phyloP scores from a whole-genome alignment of 2,329 filamentous ascomycete genomes.

The Rhinocladiella mackenziei region DNA sequence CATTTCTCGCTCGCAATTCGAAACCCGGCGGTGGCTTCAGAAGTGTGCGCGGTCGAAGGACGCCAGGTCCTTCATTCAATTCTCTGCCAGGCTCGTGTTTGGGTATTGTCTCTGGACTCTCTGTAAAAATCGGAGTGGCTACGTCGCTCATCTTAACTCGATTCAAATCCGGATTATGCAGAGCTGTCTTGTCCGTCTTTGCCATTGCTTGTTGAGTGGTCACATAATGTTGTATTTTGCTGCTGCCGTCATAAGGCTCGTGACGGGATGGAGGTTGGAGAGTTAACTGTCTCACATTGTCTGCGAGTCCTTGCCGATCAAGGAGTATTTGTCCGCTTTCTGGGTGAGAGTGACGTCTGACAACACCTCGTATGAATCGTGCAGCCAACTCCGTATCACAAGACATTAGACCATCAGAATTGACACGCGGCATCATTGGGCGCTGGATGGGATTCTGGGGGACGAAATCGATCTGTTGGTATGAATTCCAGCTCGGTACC shows the following conservation, averaged over 20 bases:
- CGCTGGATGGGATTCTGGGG: constrained; percentile 2
- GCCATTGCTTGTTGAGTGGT: constrained; percentile 25
- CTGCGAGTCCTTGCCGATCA: not conserved
- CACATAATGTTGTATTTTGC: constrained; percentile 28
- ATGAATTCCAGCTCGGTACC: not conserved
- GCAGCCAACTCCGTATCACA: not conserved
- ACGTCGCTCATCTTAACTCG: constrained; percentile 9
- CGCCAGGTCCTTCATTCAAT: not conserved
- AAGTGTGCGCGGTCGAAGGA: not conserved
- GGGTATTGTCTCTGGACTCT: constrained; percentile 1
- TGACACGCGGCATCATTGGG: constrained; percentile 7
- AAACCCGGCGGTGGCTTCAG: constrained; percentile 16
- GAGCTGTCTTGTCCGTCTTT: constrained; percentile 28
- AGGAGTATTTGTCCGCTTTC: not conserved
- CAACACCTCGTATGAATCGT: constrained; percentile 1
- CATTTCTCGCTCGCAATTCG: not conserved
- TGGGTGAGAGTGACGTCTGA: constrained; percentile 6
- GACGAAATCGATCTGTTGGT: constrained; percentile 1
- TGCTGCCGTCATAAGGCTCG: constrained; percentile 26
- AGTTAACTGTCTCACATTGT: not conserved
- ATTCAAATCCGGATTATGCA: constrained; percentile 26
- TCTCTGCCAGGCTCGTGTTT: constrained; percentile 1
- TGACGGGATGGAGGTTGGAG: too few species aligned
- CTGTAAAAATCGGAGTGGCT: constrained; percentile 1
- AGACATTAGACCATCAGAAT: constrained; percentile 9